Percentiles rank a stretch among this genome's conserved stretches.
Conservation (phyloP, 169 alveolate species). For the Cryptosporidium viatorum region DNA sequence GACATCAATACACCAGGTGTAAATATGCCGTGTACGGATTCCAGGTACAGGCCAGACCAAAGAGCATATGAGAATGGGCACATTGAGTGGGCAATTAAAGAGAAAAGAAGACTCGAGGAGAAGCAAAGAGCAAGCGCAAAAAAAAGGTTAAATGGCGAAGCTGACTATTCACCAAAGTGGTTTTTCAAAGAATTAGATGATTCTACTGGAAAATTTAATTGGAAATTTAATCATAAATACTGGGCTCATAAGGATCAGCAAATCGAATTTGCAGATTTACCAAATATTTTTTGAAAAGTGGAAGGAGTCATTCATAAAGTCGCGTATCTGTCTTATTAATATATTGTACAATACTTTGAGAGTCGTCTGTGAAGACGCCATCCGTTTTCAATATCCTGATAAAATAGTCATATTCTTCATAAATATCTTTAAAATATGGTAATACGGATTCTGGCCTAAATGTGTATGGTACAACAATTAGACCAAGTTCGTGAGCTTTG, state of each 20-base stretch:
- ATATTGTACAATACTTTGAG: constrained; percentile 19
- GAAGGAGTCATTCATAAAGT: background rate
- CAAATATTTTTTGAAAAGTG: constrained; percentile 40
- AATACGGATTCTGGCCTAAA: constrained; percentile 66
- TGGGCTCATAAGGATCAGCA: constrained; percentile 58
- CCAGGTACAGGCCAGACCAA: constrained; percentile 95
- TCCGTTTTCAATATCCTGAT: constrained; percentile 2
- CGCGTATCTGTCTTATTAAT: background rate
- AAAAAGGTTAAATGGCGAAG: constrained; percentile 50
- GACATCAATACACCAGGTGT: constrained; percentile 84
- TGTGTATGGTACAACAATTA: constrained; percentile 66
- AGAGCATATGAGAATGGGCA: constrained; percentile 94
- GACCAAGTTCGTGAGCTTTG: constrained; percentile 29
- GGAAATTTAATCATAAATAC: constrained; percentile 66
- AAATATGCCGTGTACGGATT: constrained; percentile 88
- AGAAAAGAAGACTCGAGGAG: constrained; percentile 95
- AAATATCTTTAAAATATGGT: background rate
- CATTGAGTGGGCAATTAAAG: constrained; percentile 90
- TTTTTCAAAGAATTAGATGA: constrained; percentile 36
- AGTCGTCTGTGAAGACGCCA: constrained; percentile 64
- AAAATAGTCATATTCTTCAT: constrained; percentile 56
- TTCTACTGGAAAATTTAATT: constrained; percentile 13
- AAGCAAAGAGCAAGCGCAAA: constrained; percentile 87
- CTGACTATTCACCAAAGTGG: constrained; percentile 63
- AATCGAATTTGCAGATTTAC: constrained; percentile 60